phyloP scores from a whole-genome alignment of 352 stramenopile species.

The Globisporangium canariense region DNA sequence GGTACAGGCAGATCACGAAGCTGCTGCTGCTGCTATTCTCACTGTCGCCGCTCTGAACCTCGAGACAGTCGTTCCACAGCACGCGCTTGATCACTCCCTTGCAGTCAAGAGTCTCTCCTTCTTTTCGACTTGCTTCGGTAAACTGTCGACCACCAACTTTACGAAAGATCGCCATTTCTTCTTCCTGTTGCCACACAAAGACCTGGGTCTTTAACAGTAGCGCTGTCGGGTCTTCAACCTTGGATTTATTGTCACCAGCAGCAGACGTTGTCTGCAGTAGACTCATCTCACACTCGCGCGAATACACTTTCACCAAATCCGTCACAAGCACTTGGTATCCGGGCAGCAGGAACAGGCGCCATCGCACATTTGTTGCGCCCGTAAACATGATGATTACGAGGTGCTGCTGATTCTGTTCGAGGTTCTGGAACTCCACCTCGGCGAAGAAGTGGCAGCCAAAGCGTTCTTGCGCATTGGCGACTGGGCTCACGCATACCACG shows the following conservation, averaged over 20 bases:
- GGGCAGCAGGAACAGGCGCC: slow-evolving; percentile 46
- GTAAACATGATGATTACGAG: slow-evolving; percentile 54
- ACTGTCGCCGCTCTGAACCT: slow-evolving; percentile 22
- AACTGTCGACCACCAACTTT: not conserved
- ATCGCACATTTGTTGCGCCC: slow-evolving; percentile 28
- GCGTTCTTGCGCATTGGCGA: slow-evolving; percentile 38
- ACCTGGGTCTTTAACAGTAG: slow-evolving; percentile 20
- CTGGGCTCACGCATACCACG: slow-evolving; percentile 50
- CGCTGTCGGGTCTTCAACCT: not conserved
- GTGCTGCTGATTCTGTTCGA: slow-evolving; percentile 6
- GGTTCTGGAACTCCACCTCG: slow-evolving; percentile 38
- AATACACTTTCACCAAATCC: slow-evolving; percentile 64
- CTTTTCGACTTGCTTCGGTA: slow-evolving; percentile 9
- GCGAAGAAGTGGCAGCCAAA: slow-evolving; percentile 58
- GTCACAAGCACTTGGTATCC: slow-evolving; percentile 45
- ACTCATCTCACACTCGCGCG: slow-evolving; percentile 54
- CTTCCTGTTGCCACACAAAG: slow-evolving; percentile 23
- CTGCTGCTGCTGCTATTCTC: not conserved
- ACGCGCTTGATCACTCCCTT: slow-evolving; percentile 30
- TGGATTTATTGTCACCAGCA: not conserved
- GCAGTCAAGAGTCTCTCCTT: slow-evolving; percentile 20
- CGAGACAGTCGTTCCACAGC: slow-evolving; percentile 44
- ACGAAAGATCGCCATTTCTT: not conserved
- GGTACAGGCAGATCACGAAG: slow-evolving; percentile 37
- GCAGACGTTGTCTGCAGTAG: slow-evolving; percentile 47